Conservation (phyloP, 441 rosid species). For the Biscutella laevigata region DNA sequence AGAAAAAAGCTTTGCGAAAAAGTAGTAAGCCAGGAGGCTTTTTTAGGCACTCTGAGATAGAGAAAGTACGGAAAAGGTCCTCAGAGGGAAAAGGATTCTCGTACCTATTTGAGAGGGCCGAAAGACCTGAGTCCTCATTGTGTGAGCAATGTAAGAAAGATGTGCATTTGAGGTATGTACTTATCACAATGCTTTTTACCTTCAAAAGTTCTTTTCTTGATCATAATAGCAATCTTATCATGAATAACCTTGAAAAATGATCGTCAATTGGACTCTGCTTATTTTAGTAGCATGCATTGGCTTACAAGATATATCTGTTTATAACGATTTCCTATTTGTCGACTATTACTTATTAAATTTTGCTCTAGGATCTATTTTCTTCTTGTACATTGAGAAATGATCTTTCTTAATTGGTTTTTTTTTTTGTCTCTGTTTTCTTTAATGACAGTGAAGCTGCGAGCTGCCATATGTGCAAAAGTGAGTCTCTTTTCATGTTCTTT, state of each 20-base stretch:
- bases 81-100: constrained; percentile 49
- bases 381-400: constrained; percentile 1
- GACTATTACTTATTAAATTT: too few species aligned
- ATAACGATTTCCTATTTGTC: too few species aligned
- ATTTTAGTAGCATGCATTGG: constrained; percentile 1
- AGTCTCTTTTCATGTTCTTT: constrained; percentile 25
- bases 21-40: constrained; percentile 35
- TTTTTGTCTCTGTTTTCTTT: constrained; percentile 1
- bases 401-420: constrained; percentile 15
- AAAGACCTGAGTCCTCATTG: constrained; percentile 49
- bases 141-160: constrained; percentile 80
- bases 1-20: constrained; percentile 68
- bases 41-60: constrained; percentile 35
- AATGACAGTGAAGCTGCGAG: constrained; percentile 77
- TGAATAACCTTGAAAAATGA: neutral
- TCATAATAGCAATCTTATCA: neutral
- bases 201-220: constrained; percentile 6
- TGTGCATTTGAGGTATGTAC: constrained; percentile 59
- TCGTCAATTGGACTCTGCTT: constrained; percentile 8
- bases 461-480: constrained; percentile 81
- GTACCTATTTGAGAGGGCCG: constrained; percentile 73
- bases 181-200: constrained; percentile 3
- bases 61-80: constrained; percentile 30
- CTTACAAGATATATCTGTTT: neutral
- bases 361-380: too few species aligned